Conservation (phyloP, 768 basidiomycete genomes). For the Tricholoma matsutake region DNA sequence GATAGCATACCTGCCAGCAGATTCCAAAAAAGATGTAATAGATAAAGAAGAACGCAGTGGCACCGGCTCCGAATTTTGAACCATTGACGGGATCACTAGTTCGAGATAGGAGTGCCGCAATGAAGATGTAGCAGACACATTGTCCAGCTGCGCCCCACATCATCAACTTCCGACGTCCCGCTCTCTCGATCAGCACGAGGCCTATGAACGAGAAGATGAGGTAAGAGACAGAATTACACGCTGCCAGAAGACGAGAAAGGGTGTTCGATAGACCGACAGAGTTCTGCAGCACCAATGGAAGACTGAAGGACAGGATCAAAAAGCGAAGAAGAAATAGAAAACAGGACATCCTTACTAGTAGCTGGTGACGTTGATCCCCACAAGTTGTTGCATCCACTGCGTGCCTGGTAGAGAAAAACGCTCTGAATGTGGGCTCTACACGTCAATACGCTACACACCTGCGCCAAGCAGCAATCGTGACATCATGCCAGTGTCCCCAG, state of each 20-base stretch:
- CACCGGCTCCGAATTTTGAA: constrained; percentile 37
- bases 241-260: constrained; percentile 45
- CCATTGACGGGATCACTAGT: constrained; percentile 30
- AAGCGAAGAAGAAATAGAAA: not conserved
- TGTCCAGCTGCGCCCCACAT: constrained; percentile 53
- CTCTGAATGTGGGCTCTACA: not conserved
- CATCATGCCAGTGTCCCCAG: constrained; percentile 45
- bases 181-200: constrained; percentile 44
- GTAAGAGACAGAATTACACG: constrained; percentile 51
- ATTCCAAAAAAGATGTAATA: constrained; percentile 52
- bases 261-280: constrained; percentile 51
- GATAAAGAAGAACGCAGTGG: constrained; percentile 47
- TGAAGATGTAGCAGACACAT: constrained; percentile 44
- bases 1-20: constrained; percentile 45
- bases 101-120: constrained; percentile 39
- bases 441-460: constrained; percentile 23
- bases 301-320: constrained; percentile 20
- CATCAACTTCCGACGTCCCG: constrained; percentile 48
- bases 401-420: constrained; percentile 28
- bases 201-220: constrained; percentile 46
- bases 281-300: constrained; percentile 48
- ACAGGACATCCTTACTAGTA: constrained; percentile 37
- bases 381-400: constrained; percentile 52
- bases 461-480: constrained; percentile 40
- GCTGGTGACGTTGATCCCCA: constrained; percentile 50